Conservation (phyloP, 2,329 filamentous ascomycete genomes). For the Fusarium sterilihyphosum region DNA sequence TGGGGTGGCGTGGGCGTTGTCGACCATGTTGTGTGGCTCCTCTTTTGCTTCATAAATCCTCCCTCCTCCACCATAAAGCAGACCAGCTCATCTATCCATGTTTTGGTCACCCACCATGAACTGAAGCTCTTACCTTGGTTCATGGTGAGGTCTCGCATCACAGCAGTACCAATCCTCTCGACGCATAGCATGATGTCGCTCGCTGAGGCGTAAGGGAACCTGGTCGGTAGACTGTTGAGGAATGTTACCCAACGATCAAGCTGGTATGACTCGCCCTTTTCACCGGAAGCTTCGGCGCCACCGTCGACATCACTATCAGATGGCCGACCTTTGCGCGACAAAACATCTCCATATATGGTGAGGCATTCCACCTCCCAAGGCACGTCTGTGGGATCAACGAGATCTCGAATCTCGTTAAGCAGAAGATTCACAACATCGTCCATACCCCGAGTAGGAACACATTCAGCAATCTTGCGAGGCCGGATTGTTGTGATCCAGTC, state of each 20-base stretch:
- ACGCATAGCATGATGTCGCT: slow-evolving; percentile 81
- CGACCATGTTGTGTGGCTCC: slow-evolving; percentile 46
- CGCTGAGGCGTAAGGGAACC: slow-evolving; percentile 79
- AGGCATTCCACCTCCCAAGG: slow-evolving; percentile 71
- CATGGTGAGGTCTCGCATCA: slow-evolving; percentile 84
- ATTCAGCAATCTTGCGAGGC: slow-evolving; percentile 70
- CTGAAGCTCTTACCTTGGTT: slow-evolving; percentile 82
- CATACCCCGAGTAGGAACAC: slow-evolving; percentile 70
- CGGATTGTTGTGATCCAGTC: slow-evolving; percentile 82
- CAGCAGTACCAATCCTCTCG: slow-evolving; percentile 77
- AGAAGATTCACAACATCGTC: slow-evolving; percentile 72
- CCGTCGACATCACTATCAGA: slow-evolving; percentile 40
- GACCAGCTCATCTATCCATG: slow-evolving; percentile 95
- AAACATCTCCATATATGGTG: slow-evolving; percentile 69
- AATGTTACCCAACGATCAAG: slow-evolving; percentile 83
- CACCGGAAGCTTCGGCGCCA: slow-evolving; percentile 51
- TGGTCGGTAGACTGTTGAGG: slow-evolving; percentile 71
- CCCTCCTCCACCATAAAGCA: slow-evolving; percentile 89
- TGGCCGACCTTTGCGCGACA: slow-evolving; percentile 57
- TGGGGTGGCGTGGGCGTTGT: slow-evolving; percentile 47
- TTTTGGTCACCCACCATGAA: slow-evolving; percentile 96
- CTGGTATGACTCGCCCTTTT: slow-evolving; percentile 61
- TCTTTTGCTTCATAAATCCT: slow-evolving; percentile 78
- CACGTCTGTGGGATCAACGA: slow-evolving; percentile 75
- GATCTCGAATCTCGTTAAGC: slow-evolving; percentile 73